These are phyloP conservation scores for Abrus pulchellus DNA, from an alignment of 306 rosid species.

Conservation along the genomic window DNA sequence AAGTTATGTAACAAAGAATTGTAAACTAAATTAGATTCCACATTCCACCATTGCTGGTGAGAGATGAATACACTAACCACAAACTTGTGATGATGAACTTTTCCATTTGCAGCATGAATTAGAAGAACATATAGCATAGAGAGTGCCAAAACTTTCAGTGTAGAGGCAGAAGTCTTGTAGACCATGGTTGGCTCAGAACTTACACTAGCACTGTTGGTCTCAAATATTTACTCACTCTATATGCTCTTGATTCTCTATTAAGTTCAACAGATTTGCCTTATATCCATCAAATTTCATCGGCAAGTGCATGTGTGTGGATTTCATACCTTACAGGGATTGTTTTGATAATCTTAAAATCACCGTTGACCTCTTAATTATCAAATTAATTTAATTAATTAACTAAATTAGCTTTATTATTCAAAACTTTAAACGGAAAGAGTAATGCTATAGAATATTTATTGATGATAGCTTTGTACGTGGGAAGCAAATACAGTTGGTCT, in stretches of 20 bases:
- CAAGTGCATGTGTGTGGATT: not conserved
- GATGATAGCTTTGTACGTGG: no score
- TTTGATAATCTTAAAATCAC: no score
- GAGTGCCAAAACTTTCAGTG: constrained; percentile 19
- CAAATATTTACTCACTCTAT: not conserved
- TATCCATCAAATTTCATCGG: not conserved
- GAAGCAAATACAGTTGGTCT: no score
- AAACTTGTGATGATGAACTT: constrained; percentile 45
- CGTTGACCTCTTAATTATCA: no score
- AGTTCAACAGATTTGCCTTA: not conserved
- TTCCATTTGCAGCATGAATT: constrained; percentile 39
- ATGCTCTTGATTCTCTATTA: not conserved
- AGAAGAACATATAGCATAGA: constrained; percentile 8
- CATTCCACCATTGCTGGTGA: not conserved
- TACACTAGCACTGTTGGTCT: not conserved
- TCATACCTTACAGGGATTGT: not conserved
- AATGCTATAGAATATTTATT: no score
- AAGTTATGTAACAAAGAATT: not conserved
- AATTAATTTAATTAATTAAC: no score
- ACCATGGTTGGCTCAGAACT: constrained; percentile 22
- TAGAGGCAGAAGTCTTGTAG: not conserved
- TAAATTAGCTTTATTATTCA: no score
- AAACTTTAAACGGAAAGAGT: no score
- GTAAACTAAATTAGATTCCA: not conserved
- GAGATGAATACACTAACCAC: constrained; percentile 34